These are phyloP conservation scores for Tetrapyrgos nigripes DNA, from an alignment of 1,284 basidiomycete species.

Conservation along the genomic window DNA sequence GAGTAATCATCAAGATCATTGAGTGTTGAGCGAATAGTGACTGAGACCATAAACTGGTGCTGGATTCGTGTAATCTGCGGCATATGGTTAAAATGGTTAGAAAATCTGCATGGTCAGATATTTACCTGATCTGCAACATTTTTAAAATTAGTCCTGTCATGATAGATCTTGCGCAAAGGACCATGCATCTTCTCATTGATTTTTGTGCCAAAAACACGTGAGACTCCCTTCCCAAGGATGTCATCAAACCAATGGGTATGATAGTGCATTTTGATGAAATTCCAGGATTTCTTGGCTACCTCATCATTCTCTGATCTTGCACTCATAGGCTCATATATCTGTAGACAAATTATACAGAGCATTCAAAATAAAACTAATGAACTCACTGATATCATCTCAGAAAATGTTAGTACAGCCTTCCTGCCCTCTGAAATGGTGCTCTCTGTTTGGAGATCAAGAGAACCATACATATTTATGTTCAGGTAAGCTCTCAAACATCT, in stretches of 20 bases:
- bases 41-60: constrained; percentile 21
- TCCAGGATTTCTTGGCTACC: constrained; percentile 24
- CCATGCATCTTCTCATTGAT: constrained; percentile 29
- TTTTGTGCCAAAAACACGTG: constrained; percentile 23
- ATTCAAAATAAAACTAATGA: background rate
- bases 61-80: constrained; percentile 30
- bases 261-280: constrained; percentile 27
- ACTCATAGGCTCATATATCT: background rate
- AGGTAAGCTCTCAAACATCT: constrained; percentile 1
- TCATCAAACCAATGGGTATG: constrained; percentile 25
- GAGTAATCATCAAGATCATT: constrained; percentile 19
- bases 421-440: background rate
- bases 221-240: constrained; percentile 28
- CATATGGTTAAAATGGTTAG: background rate
- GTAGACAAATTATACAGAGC: background rate
- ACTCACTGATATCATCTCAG: background rate
- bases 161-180: constrained; percentile 7
- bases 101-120: background rate
- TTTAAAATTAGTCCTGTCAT: constrained; percentile 15
- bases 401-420: background rate
- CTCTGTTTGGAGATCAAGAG: background rate
- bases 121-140: constrained; percentile 14
- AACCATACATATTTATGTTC: constrained; percentile 2
- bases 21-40: constrained; percentile 21
- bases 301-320: background rate